These are phyloP conservation scores for Gymnopilus junonius DNA, from an alignment of 768 basidiomycete genomes.

Conservation along the genomic window DNA sequence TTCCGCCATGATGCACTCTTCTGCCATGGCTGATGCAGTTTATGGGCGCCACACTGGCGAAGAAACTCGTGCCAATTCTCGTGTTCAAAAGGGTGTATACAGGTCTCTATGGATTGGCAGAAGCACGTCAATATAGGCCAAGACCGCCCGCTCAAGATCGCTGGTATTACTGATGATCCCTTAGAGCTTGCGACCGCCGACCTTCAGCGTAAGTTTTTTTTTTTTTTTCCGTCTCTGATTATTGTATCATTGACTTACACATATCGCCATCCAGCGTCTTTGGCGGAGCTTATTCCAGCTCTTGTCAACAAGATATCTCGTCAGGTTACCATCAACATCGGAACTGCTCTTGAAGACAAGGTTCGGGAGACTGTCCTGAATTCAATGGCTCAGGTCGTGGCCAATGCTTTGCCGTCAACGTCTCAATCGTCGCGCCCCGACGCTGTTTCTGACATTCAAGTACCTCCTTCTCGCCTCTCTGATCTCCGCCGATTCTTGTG, in stretches of 20 bases:
- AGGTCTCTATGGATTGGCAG: conserved; percentile 11
- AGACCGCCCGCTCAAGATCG: neutral
- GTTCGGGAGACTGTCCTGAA: conserved; percentile 10
- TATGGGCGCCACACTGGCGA: no score
- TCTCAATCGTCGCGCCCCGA: no score
- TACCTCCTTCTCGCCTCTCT: conserved; percentile 3
- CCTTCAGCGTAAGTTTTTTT: no score
- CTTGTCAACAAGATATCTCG: no score
- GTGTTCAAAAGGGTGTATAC: conserved; percentile 3
- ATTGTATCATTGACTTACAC: no score
- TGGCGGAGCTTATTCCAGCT: no score
- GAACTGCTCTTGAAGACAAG: neutral
- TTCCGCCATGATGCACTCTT: conserved; percentile 2
- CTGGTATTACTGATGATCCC: neutral
- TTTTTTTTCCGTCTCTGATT: no score
- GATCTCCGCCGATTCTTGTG: conserved; percentile 5
- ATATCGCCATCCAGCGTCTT: no score
- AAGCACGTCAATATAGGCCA: conserved; percentile 11
- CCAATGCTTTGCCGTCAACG: conserved; percentile 10
- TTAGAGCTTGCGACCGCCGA: no score
- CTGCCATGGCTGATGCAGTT: neutral
- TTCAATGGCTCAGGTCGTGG: conserved; percentile 9
- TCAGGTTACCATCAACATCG: neutral
- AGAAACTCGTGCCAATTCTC: neutral
- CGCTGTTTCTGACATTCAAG: no score